These are phyloP conservation scores for Wickerhamomyces pijperi DNA, from an alignment of 805 yeast genomes.

Conservation along the genomic window DNA sequence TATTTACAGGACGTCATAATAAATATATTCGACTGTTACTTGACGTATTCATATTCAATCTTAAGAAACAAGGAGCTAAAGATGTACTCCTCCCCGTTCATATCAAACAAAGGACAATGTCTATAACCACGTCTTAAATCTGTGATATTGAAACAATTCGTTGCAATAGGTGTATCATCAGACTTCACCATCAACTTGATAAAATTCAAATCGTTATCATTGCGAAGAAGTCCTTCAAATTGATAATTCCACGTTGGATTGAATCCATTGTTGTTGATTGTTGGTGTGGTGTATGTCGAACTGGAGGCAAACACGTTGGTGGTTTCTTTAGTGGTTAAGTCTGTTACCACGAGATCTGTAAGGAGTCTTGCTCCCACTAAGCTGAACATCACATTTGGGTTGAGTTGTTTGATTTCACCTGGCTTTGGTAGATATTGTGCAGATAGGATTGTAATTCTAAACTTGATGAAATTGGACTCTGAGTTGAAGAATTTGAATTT, in stretches of 20 bases:
- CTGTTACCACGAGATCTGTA: slow-evolving; percentile 6
- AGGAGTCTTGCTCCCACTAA: slow-evolving; percentile 33
- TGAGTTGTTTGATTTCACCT: slow-evolving; percentile 36
- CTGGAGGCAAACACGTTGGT: slow-evolving; percentile 1
- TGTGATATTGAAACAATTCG: slow-evolving; percentile 47
- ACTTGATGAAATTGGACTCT: slow-evolving; percentile 7
- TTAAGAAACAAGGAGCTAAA: slow-evolving; percentile 44
- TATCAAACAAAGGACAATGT: slow-evolving; percentile 66
- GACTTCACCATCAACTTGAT: slow-evolving; percentile 41
- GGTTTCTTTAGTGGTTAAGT: slow-evolving; percentile 2
- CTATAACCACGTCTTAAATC: slow-evolving; percentile 71
- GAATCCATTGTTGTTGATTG: slow-evolving; percentile 63
- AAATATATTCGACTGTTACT: too few relatives aligned
- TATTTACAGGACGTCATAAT: slow-evolving; percentile 1
- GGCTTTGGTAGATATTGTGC: slow-evolving; percentile 81
- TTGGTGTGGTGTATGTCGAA: slow-evolving; percentile 17
- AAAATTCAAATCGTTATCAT: slow-evolving; percentile 40
- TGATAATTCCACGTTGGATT: slow-evolving; percentile 73
- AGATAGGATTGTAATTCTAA: slow-evolving; percentile 46
- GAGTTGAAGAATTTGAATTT: slow-evolving; percentile 11
- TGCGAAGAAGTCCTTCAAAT: slow-evolving; percentile 29
- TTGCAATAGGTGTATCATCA: slow-evolving; percentile 38
- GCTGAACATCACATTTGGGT: slow-evolving; percentile 56
- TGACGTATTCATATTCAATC: slow-evolving; percentile 9
- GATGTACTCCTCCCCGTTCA: slow-evolving; percentile 68